Conservation (phyloP, 2,329 filamentous ascomycete genomes). For the Sphaceloma murrayae region DNA sequence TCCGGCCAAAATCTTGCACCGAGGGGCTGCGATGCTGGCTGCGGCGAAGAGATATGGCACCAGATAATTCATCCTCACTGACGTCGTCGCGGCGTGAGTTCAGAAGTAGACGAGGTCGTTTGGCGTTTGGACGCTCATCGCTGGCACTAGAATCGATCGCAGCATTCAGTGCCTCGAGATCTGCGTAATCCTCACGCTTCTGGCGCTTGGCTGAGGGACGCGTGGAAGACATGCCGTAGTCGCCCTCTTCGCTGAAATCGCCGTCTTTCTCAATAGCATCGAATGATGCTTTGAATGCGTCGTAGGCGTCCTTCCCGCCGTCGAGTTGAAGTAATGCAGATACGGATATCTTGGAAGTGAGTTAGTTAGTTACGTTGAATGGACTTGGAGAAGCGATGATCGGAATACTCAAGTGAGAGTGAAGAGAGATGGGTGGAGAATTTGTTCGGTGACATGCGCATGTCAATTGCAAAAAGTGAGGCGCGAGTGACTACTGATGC, state of each 20-base stretch:
- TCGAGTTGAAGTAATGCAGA: constrained; percentile 37
- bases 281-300: constrained; percentile 15
- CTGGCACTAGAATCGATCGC: constrained; percentile 1
- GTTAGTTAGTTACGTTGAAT: too few species aligned
- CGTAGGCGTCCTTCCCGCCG: constrained; percentile 40
- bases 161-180: neutral
- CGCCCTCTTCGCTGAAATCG: constrained; percentile 6
- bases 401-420: too few species aligned
- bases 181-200: neutral
- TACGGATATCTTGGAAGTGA: too few species aligned
- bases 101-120: constrained; percentile 9
- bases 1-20: neutral
- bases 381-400: too few species aligned
- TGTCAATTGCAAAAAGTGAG: constrained; percentile 1
- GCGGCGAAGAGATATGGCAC: neutral
- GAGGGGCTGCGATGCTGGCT: neutral
- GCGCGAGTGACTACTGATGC: neutral
- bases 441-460: neutral
- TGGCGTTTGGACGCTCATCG: neutral
- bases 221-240: constrained; percentile 17
- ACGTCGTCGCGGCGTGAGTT: neutral
- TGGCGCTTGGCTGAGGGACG: constrained; percentile 6
- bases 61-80: neutral
- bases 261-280: neutral
- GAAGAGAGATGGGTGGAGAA: neutral